Base-by-base conservation (phyloP, 1,139 yeast genomes). In the Meyerozyma carpophila region DNA sequence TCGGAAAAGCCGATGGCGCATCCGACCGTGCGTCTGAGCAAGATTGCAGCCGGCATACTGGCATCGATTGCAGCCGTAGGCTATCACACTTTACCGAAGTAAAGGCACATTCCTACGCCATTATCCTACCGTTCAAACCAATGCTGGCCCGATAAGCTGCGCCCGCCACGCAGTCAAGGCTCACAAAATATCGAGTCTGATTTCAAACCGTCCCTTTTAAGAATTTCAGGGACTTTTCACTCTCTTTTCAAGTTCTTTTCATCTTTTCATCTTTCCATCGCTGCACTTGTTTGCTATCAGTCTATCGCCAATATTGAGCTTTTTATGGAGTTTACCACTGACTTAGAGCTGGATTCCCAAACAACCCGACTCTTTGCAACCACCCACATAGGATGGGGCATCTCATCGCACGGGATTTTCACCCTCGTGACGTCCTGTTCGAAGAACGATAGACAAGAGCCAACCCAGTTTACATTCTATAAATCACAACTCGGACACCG, bases 171-270 rank as follows among this genome's bases (percentile, higher is more conserved):
- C 50, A 56, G 52, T 44, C 52, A 39, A 39, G 26, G 41, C 21
- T 29, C 56, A 49, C 57, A 50, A 52, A 51, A 54, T 54, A 55
- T 59, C 59, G n/a, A 53, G 62, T 57, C 61, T 59, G 63, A 55
- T 56, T 57, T 58, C 57, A 58, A 47, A 50, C 53, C 51, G 59
- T 54, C 57, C 65, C 59, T 59, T 59, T 61, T 64, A 59, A 58
- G 65, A 61, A 61, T 59, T 61, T 61, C 66, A 58, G 66, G 63
- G 58, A 55, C 65, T 57, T 53, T 60, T 61, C 63, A 62, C 65
- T 59, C 66, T 58, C 65, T 61, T 60, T 58, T 60, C 63, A 61
- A 61, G 66, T 62, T 65, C 60, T 66, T 61, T 65, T n/a, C n/a
- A n/a, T n/a, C n/a, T n/a, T n/a, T n/a, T n/a, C n/a, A n/a, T n/a